A percentile compares a stretch with the other conserved stretches of the same genome.
Evolutionary conservation across 139 green algal species (phyloP).

Genomic region (Diplosphaera chodatii): DNA sequence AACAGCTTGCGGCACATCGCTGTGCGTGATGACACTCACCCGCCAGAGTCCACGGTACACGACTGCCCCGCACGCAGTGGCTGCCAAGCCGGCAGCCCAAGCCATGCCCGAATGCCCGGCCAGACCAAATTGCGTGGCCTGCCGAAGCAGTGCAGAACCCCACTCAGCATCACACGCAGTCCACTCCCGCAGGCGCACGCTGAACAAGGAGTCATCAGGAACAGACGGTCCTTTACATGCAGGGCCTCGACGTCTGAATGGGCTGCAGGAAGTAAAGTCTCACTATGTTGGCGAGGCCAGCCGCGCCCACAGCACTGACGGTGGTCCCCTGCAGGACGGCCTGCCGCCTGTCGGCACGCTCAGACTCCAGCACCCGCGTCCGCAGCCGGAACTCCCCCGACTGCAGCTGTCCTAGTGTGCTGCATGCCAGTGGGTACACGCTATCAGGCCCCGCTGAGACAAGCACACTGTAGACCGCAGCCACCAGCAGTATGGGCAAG

Average conservation of each 20-base stretch:
- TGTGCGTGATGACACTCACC: no score
- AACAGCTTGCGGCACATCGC: no score
- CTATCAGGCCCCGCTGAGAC: no score
- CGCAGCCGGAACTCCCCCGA: slow-evolving; percentile 64
- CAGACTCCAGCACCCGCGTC: slow-evolving; percentile 65
- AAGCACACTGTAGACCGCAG: no score
- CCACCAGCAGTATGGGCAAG: no score
- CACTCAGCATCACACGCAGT: no score
- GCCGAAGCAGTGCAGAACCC: no score
- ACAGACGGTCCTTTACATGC: no score
- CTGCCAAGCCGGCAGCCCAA: slow-evolving; percentile 21
- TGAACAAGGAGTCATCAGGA: no score
- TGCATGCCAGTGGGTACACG: no score
- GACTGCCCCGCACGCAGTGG: slow-evolving; percentile 45
- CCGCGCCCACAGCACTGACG: slow-evolving; percentile 44
- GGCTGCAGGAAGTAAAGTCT: neutral
- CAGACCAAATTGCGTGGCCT: slow-evolving; percentile 57
- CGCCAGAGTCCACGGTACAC: slow-evolving; percentile 41
- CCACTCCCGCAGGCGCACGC: no score
- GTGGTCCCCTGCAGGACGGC: slow-evolving; percentile 53
- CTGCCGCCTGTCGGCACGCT: slow-evolving; percentile 51
- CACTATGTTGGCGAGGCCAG: slow-evolving; percentile 21
- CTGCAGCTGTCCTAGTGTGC: slow-evolving; percentile 45
- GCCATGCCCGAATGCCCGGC: slow-evolving; percentile 13
- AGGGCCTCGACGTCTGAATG: no score